Evolutionary conservation across 2,329 filamentous ascomycete species (phyloP).

Genomic region (Graphilbum fragrans): DNA sequence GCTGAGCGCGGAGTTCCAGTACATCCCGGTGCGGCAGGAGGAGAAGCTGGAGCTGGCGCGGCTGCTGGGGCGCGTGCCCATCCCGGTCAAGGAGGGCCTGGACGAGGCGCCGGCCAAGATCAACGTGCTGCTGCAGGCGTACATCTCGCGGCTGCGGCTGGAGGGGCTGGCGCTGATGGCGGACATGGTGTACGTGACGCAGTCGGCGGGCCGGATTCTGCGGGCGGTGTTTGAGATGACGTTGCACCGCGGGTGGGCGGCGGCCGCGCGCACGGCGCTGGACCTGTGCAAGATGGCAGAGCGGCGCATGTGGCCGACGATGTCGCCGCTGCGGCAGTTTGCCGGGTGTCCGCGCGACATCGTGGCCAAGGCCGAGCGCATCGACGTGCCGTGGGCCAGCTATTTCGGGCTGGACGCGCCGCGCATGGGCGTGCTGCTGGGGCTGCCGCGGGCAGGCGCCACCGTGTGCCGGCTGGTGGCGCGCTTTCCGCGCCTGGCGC

Average conservation of each 20-base stretch:
- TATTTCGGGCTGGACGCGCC: constrained; percentile 97
- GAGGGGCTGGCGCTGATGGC: constrained; percentile 95
- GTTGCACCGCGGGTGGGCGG: constrained; percentile 93
- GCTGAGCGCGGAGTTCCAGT: constrained; percentile 96
- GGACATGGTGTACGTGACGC: constrained; percentile 96
- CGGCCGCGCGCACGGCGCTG: constrained; percentile 81
- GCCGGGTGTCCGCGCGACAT: constrained; percentile 69
- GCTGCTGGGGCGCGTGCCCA: constrained; percentile 76
- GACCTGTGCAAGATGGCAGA: constrained; percentile 98
- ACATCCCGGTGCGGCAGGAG: constrained; percentile 93
- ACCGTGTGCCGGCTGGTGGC: constrained; percentile 76
- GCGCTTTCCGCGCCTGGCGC: constrained; percentile 86
- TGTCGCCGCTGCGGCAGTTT: constrained; percentile 92
- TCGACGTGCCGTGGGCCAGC: constrained; percentile 83
- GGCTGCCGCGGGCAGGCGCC: constrained; percentile 78
- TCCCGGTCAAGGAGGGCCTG: constrained; percentile 94
- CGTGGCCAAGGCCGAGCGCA: constrained; percentile 82
- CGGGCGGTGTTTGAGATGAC: constrained; percentile 94
- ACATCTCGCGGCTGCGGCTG: constrained; percentile 86
- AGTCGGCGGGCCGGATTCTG: constrained; percentile 91
- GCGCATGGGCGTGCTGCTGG: constrained; percentile 87
- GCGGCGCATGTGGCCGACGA: constrained; percentile 99
- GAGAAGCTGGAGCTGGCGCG: constrained; percentile 96
- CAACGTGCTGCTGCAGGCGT: constrained; percentile 92
- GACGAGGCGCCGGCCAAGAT: constrained; percentile 97